Base-by-base conservation (phyloP, 192 early-diverging fungal species). In the Phlyctochytrium bullatum region DNA sequence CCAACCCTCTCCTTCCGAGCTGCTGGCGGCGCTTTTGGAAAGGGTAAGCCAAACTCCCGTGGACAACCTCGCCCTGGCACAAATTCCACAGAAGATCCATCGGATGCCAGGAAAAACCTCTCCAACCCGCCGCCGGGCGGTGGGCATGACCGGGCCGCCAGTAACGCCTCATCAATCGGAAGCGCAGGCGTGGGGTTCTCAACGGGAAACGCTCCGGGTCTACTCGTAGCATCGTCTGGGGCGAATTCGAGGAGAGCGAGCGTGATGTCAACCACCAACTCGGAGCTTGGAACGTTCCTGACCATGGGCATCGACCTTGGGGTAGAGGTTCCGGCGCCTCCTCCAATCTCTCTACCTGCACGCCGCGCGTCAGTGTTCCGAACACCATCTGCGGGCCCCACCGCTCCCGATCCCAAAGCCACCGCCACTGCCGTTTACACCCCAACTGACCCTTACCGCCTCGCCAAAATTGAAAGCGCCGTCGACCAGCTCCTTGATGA, bases 401-500 rank as follows among this genome's bases (percentile, higher is more conserved):
- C 40, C 40, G 40, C 40, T n/a, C 12, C 40, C n/a, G 40, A 28
- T 10, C 12, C 12, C 10, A 28, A 25, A 57, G 54, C 12, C 14
- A 28, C 12, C 27, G 54, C 6, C 4, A 27, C 20, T 6, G 54
- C 16, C 27, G 27, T 14, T 28, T 25, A 25, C 27, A 25, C 54
- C 6, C 25, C 54, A 25, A 57, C 6, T 14, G 54, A 28, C 27
- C 20, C 54, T 14, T 14, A 47, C 40, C 6, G 40, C 10, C 6
- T 47, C 10, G 6, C 40, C 6, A 47, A 47, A 20, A 47, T 47
- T 47, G 40, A 47, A 20, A 20, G 20, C 40, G 40, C 40, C 20
- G 40, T 47, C 20, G 40, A 47, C 23, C 24, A 65, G 6, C 4
- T 52, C 63, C 63, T 29, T 24, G 30, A 31, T n/a, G 69, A 52